Base-by-base conservation (phyloP, 2,329 filamentous ascomycete genomes). In the Ceratocystis variospora region DNA sequence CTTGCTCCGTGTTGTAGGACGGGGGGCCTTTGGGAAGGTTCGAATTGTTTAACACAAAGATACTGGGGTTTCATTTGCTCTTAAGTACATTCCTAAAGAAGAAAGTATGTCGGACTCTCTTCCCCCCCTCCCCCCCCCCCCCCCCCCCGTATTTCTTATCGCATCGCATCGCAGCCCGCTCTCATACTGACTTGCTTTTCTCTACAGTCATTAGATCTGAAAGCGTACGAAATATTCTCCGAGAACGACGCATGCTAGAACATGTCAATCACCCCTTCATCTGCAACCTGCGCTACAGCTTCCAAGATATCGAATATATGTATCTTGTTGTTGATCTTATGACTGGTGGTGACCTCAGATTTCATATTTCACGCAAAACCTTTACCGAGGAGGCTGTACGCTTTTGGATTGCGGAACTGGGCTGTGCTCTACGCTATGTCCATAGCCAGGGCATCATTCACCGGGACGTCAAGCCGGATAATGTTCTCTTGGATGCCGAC, bases 241-340 rank as follows among this genome's bases (percentile, higher is more conserved):
- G 94, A 71, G 94, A 99, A 80, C 85, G 94, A 70, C 87, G 93
- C 74, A 99, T 99, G 94, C 84, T 99, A 73, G 92, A 99, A 78
- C 91, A 97, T 75, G 83, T 99, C 72, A 96, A 96, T 75, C 94
- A 99, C 73, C 91, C 93, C 31, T 99, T 97, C 76, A 88, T 99
- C 71, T 97, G 93, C 80, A 99, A 99, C 76, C 79, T 99, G 80
- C 89, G 94, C 72, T 99, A 97, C 79, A 96, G 92, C 77, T 99
- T 99, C 75, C 94, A 99, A 77, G 94, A 99, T 76, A 91, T 97
- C 72, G 94, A 99, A 76, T 99, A 99, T 77, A 88, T 99, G 90
- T 96, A 99, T 76, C 86, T 99, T 66, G 93, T 99, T 64, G 91
- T 99, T 69, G 94, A 99, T 77, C 79, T 99, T 68, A 99, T 99